phyloP scores from a whole-genome alignment of 345 rosid genomes.

The Citrus inodora region DNA sequence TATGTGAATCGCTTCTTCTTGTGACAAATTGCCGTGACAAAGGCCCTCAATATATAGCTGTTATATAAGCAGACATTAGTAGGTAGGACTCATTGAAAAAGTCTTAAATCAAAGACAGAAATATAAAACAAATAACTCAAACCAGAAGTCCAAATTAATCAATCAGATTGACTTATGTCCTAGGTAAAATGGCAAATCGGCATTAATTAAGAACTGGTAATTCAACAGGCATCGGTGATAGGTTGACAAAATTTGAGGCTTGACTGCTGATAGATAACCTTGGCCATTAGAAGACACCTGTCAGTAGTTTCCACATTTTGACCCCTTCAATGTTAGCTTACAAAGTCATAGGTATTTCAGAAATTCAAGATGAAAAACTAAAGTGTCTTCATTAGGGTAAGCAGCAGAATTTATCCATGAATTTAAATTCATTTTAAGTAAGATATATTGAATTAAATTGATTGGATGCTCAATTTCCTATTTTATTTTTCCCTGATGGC shows the following conservation, averaged over 20 bases:
- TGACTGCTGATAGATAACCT: not conserved
- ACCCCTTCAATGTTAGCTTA: not conserved
- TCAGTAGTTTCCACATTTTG: not conserved
- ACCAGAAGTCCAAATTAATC: not conserved
- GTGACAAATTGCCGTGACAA: constrained; percentile 89
- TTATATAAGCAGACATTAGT: constrained; percentile 10
- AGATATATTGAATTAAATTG: not conserved
- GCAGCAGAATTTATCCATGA: not conserved
- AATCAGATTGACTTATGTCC: not conserved
- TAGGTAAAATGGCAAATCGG: not conserved
- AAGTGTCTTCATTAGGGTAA: not conserved
- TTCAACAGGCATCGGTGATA: not conserved
- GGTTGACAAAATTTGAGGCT: not conserved
- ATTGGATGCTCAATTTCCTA: not conserved
- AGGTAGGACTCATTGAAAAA: constrained; percentile 3
- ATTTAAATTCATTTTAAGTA: not conserved
- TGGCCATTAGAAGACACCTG: not conserved
- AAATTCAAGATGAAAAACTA: not conserved
- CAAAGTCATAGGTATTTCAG: not conserved
- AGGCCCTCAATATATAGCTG: constrained; percentile 89
- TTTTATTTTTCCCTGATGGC: not conserved
- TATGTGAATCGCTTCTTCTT: constrained; percentile 62
- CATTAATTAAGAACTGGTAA: not conserved
- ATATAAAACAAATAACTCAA: not conserved
- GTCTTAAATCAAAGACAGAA: not conserved